A percentile compares a stretch with the other conserved stretches of the same genome.
Conservation (phyloP, 2,329 filamentous ascomycete genomes). For the Colletotrichum costaricense region DNA sequence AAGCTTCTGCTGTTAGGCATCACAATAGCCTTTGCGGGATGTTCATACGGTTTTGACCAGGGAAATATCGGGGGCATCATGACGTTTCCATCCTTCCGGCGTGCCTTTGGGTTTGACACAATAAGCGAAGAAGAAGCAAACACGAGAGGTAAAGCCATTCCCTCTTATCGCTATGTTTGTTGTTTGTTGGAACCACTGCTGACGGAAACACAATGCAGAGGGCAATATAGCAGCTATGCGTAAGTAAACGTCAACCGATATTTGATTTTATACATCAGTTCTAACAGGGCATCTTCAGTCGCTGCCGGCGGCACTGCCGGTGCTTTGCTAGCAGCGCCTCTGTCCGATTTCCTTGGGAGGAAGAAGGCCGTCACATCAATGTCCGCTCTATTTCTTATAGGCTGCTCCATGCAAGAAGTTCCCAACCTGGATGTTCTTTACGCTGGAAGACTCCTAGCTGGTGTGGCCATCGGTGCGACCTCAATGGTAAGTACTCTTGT, state of each 20-base stretch:
- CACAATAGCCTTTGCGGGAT: slow-evolving; percentile 50
- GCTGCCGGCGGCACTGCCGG: slow-evolving; percentile 50
- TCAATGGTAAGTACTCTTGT: slow-evolving; percentile 41
- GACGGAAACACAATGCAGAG: slow-evolving; percentile 23
- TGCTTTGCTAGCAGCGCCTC: slow-evolving; percentile 49
- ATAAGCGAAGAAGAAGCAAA: slow-evolving; percentile 43
- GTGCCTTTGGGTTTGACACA: slow-evolving; percentile 47
- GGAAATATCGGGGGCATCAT: slow-evolving; percentile 53
- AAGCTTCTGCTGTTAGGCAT: slow-evolving; percentile 46
- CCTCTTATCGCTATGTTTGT: too few relatives aligned
- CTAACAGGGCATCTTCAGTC: slow-evolving; percentile 39
- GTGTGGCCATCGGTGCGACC: slow-evolving; percentile 47
- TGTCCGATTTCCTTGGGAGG: slow-evolving; percentile 49
- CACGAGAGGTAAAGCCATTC: slow-evolving; percentile 29
- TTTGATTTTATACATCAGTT: background rate
- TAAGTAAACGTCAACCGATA: slow-evolving; percentile 27
- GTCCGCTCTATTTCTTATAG: slow-evolving; percentile 46
- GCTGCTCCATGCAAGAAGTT: slow-evolving; percentile 49
- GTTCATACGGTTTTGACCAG: slow-evolving; percentile 52
- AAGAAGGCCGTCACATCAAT: slow-evolving; percentile 48
- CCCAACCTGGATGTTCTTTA: slow-evolving; percentile 48
- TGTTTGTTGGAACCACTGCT: background rate
- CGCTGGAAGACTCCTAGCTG: slow-evolving; percentile 49
- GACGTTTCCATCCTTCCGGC: slow-evolving; percentile 48
- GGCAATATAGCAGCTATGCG: slow-evolving; percentile 47